phyloP scores from a whole-genome alignment of 257 asterid genomes.

The Solanum peruvianum region DNA sequence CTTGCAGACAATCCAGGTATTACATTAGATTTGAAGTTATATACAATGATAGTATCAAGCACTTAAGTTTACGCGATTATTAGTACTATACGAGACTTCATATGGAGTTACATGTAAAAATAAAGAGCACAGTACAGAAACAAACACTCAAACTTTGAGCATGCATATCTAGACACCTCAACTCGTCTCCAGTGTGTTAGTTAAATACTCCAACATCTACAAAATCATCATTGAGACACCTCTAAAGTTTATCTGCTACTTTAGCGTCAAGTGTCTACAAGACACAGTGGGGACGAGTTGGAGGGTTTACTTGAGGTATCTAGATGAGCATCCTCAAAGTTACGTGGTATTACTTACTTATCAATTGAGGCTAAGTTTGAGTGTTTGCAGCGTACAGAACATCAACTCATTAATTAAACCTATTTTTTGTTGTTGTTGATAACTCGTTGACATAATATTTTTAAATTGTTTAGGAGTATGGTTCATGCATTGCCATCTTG shows the following conservation, averaged over 20 bases:
- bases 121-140: background rate
- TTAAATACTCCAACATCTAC: background rate
- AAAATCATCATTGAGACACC: background rate
- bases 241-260: background rate
- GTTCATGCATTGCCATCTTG: constrained; percentile 74
- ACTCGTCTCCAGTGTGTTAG: background rate
- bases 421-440: background rate
- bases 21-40: background rate
- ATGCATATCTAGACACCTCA: background rate
- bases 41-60: background rate
- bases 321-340: background rate
- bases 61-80: background rate
- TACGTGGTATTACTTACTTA: background rate
- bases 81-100: background rate
- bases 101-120: background rate
- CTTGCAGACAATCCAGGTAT: constrained; percentile 64
- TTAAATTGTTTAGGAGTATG: constrained; percentile 32
- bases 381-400: background rate
- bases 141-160: background rate
- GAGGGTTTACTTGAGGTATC: background rate
- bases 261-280: background rate
- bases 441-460: background rate
- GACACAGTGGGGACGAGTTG: background rate
- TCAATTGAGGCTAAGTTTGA: background rate
- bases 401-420: background rate